phyloP scores from a whole-genome alignment of 192 early-diverging fungal species.

The Linnemannia zychae region DNA sequence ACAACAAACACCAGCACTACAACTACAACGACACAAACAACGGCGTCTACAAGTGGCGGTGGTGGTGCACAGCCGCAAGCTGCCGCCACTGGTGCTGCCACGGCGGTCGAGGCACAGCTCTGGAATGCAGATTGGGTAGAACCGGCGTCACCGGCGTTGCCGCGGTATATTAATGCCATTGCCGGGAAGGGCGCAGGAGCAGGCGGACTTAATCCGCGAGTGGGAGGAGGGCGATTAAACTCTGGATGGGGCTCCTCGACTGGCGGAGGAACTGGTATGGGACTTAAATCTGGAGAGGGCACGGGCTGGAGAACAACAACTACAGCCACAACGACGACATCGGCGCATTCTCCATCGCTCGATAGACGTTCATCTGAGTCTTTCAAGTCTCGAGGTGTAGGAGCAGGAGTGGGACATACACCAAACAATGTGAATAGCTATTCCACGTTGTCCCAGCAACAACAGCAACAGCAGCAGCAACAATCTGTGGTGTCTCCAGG shows the following conservation, averaged over 20 bases:
- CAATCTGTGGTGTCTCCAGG: neutral
- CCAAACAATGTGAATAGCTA: neutral
- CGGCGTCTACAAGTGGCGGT: neutral
- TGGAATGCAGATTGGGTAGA: slow-evolving; percentile 40
- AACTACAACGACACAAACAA: neutral
- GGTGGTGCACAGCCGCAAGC: neutral
- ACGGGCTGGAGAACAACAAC: slow-evolving; percentile 2
- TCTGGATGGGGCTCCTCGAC: neutral
- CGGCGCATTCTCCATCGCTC: neutral
- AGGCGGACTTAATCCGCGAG: slow-evolving; percentile 25
- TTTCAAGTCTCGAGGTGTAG: neutral
- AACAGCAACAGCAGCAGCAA: neutral
- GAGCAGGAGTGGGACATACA: slow-evolving; percentile 10
- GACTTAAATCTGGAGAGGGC: neutral
- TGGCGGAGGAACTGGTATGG: neutral
- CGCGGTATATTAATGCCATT: slow-evolving; percentile 45
- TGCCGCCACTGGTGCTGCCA: neutral
- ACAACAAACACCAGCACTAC: no score
- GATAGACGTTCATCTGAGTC: neutral
- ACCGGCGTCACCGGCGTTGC: slow-evolving; percentile 37
- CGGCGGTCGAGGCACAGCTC: slow-evolving; percentile 30
- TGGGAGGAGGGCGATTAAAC: slow-evolving; percentile 4
- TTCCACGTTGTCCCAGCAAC: neutral
- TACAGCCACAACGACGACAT: neutral
- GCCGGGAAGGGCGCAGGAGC: slow-evolving; percentile 30